Evolutionary conservation across 2,329 filamentous ascomycete genomes (phyloP).

Genomic region (Magnaporthiopsis poae): DNA sequence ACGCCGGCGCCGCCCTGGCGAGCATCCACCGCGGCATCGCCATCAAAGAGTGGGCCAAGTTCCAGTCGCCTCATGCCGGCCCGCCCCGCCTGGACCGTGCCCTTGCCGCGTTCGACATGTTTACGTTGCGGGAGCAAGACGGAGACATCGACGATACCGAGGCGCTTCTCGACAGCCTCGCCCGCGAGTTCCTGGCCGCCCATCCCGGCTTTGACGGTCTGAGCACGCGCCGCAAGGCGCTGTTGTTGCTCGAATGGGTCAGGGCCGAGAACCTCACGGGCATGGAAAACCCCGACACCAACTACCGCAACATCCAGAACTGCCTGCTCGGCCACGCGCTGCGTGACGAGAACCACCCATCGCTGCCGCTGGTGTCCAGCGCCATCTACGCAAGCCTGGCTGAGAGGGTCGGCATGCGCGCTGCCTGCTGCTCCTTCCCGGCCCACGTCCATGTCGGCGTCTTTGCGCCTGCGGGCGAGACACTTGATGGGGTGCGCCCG

Average conservation of each 20-base stretch:
- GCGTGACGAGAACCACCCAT: constrained; percentile 61
- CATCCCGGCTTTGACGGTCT: constrained; percentile 44
- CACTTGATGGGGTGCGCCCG: constrained; percentile 43
- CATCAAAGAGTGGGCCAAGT: constrained; percentile 65
- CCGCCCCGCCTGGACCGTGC: constrained; percentile 53
- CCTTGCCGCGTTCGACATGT: constrained; percentile 79
- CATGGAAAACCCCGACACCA: constrained; percentile 49
- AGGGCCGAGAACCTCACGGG: constrained; percentile 59
- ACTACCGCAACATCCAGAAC: constrained; percentile 74
- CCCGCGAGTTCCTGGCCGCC: constrained; percentile 42
- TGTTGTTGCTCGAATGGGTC: constrained; percentile 60
- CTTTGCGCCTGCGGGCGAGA: constrained; percentile 46
- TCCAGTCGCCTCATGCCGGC: constrained; percentile 24
- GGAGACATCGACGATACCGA: constrained; percentile 65
- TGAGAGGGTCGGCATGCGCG: constrained; percentile 61
- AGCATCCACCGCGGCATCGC: constrained; percentile 74
- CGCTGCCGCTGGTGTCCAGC: constrained; percentile 75
- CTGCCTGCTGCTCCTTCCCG: constrained; percentile 71
- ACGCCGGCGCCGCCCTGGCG: constrained; percentile 62
- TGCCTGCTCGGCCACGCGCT: constrained; percentile 79
- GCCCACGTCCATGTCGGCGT: constrained; percentile 79
- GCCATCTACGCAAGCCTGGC: constrained; percentile 80
- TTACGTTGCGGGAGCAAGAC: constrained; percentile 62
- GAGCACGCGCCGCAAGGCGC: constrained; percentile 57
- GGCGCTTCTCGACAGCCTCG: constrained; percentile 51